Evolutionary conservation across 2,329 filamentous ascomycete species (phyloP), one percentile per base, ranked within the genome.

Genomic region (Trichoderma hamatum): DNA sequence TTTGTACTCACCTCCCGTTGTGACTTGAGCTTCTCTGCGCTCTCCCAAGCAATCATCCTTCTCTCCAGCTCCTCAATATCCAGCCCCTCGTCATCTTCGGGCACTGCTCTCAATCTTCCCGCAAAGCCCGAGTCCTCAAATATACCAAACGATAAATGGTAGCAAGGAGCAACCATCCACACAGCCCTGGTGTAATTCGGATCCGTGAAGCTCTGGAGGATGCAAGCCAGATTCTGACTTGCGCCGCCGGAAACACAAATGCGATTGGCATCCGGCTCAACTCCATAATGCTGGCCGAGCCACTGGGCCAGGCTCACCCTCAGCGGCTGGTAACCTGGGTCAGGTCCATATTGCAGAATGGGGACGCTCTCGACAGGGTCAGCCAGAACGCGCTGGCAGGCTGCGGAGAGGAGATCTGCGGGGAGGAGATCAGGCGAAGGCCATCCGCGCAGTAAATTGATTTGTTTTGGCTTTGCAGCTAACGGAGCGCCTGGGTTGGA

Each of bases 221-320:
- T 81, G 75, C 89, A 91, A 0, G 91, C 93, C 2, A 97, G 78
- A 76, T 90, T 94, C 83, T 97, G 94, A 72, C 89, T 92, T 3
- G 94, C 94, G 19, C 94, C 94, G 55, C 94, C 93, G 0, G 92
- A 92, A 76, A 97, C 90, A 76, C 90, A 92, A 66, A 97, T 90
- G 36, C 92, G 85, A 3, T 88, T 83, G 4, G 84, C 75, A 16
- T 84, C 83, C 6, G 78, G 73, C 69, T 73, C 67, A 11, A 79
- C 74, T 61, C 77, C 72, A 76, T 93, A 95, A 74, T 90, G 90
- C 0, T 76, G 73, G 1, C 83, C 85, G 51, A 97, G 82, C 92
- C 92, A 97, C 49, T 80, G 76, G 3, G 92, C 90, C 39, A 97
- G 80, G 51, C 87, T 85, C 70, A 87, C 82, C 16, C 93, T 86